Evolutionary conservation across 2,329 filamentous ascomycete species (phyloP).

Genomic region (Trichocomaceae sp.): DNA sequence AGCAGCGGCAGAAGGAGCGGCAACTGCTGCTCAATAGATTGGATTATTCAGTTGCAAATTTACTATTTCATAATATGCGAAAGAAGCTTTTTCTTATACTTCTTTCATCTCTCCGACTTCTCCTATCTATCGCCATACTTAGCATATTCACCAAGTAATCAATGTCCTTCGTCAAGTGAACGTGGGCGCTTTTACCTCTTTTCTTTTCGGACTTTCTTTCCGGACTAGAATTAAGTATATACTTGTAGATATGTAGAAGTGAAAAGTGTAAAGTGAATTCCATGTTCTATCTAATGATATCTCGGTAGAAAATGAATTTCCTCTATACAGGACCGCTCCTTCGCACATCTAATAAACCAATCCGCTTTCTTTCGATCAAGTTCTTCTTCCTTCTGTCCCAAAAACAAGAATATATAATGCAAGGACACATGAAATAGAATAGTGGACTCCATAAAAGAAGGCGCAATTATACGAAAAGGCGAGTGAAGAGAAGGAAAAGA

Average conservation of each 20-base stretch:
- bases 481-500: neutral
- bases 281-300: neutral
- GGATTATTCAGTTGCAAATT: neutral
- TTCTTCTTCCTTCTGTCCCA: neutral
- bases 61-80: neutral
- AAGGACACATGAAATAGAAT: neutral
- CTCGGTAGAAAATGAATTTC: neutral
- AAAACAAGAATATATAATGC: neutral
- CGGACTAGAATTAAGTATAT: neutral
- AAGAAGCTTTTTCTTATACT: neutral
- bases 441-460: neutral
- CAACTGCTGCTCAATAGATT: slow-evolving; percentile 5
- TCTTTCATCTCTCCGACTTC: neutral
- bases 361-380: neutral
- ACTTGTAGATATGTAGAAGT: neutral
- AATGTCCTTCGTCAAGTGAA: neutral
- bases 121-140: neutral
- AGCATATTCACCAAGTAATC: neutral
- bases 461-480: neutral
- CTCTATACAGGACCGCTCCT: slow-evolving; percentile 5
- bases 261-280: too few species aligned
- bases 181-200: neutral
- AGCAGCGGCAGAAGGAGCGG: slow-evolving; percentile 1
- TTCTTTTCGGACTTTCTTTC: neutral
- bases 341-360: slow-evolving; percentile 6